Evolutionary conservation across 1,284 basidiomycete genomes (phyloP), one percentile per base, ranked within the genome.

Genomic region (Exobasidium rhododendri): DNA sequence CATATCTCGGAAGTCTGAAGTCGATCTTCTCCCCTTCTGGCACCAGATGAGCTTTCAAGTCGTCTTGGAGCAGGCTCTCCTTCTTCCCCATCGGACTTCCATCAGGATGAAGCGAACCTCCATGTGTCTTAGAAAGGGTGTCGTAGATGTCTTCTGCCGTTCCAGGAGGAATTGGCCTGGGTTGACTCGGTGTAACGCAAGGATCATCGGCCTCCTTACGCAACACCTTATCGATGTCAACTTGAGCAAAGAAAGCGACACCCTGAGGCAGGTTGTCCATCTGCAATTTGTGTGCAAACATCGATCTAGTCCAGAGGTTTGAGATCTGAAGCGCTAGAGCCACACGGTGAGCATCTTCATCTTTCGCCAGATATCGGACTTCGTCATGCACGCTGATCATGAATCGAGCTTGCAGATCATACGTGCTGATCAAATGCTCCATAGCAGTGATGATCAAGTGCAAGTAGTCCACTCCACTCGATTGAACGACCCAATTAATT

Each of bases 401-500:
- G 81, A 96, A 98, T 4, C 94, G 86, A 1, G 94, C 94, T 5
- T 89, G 77, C 79, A 98, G 97, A 70, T 86, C 83, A 82, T 96
- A 97, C 57, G 85, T 87, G 56, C 82, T 78, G 65, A 89, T 87
- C 22, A 98, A 85, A 80, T 97, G 86, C 65, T 94, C 88, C 93
- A 98, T 97, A 1, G 92, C 86, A 29, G 94, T 90, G 74, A 98
- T 92, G 62, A 98, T 86, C 52, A 99, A 86, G 76, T 98, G 94
- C 13, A 98, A 86, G 77, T 99, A 98, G 81, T 98, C 94, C 46
- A 98, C 94, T 22, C 94, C 96, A 0, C 92, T 97, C 5, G 92
- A 96, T 79, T 98, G 96, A 5, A 99, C 96, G 54, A 96, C 96
- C 96, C 96, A 98, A 79, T 99, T 99, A 82, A 98, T 94, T 28